These are phyloP conservation scores for Ophiostoma australiae DNA, from an alignment of 2,329 filamentous ascomycete species.

Conservation along the genomic window DNA sequence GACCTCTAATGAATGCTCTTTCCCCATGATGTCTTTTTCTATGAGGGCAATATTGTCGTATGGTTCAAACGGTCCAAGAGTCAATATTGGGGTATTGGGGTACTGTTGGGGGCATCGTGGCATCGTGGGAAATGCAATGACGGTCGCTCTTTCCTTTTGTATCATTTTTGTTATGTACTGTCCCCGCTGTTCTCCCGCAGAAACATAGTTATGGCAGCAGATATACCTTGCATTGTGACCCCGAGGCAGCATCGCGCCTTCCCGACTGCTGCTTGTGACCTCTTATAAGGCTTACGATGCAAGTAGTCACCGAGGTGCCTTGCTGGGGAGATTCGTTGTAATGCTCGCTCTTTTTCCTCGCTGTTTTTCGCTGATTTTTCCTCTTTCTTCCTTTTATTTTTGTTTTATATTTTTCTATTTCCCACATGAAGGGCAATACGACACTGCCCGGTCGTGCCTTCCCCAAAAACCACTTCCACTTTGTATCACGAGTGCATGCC, in stretches of 20 bases:
- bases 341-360: background rate
- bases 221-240: background rate
- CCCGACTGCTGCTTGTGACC: background rate
- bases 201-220: too few relatives aligned
- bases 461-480: background rate
- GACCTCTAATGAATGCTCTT: background rate
- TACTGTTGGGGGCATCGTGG: background rate
- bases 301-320: background rate
- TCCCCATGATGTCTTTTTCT: background rate
- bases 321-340: background rate
- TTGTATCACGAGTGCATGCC: background rate
- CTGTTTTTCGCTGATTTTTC: background rate
- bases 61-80: background rate
- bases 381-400: background rate
- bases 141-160: slow-evolving; percentile 1
- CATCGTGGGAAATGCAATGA: background rate
- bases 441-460: background rate
- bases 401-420: background rate
- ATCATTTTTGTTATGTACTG: background rate
- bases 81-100: background rate
- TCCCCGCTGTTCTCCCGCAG: background rate
- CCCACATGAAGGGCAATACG: background rate
- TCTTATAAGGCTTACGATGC: background rate
- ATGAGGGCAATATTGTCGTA: background rate
- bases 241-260: background rate